Evolutionary conservation across 306 rosid genomes (phyloP), one percentile per base, ranked within the genome.

Genomic region (Biancaea sappan): DNA sequence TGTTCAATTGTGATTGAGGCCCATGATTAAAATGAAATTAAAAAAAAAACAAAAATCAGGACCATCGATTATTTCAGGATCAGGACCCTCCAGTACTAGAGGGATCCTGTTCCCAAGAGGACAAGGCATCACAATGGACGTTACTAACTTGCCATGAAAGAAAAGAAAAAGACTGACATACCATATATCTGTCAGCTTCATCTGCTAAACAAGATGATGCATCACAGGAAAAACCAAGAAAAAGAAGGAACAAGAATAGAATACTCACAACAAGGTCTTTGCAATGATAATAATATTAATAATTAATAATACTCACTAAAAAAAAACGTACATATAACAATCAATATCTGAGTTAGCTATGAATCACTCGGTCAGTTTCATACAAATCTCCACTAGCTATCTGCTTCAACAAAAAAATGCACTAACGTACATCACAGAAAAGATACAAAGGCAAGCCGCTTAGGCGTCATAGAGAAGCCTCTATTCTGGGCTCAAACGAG

Each of bases 401-500:
- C 76, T 82, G 77, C 76, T 69, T 59, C 35, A 78, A 10, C 6
- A 32, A 79, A 77, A 71, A 76, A 21, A 41, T 47, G 51, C 28
- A 10, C 67, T 44, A 76, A 56, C 62, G 74, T 26, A 61, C n/a
- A n/a, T n/a, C n/a, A 67, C 41, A 66, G 37, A 15, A 40, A 47
- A 75, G 18, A 37, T 43, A 35, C 67, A 64, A 37, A 29, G 9
- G 11, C 40, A 12, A 10, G 61, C 26, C 14, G 50, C 37, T 71
- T 54, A 13, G 47, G n/a, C n/a, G 37, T 88, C 83, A 91, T 4
- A 89, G 83, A 66, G 80, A 76, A 72, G 91, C 97, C 83, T 94
- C 98, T 50, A 94, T 91, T 82, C 98, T 84, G 1, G 98, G 98
- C 87, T 94, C 90, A 54, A 94, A 88, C 18, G 97, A 84, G 78